Conservation (phyloP, 371 early-diverging fungal species). For the Rhizopus microsporus region DNA sequence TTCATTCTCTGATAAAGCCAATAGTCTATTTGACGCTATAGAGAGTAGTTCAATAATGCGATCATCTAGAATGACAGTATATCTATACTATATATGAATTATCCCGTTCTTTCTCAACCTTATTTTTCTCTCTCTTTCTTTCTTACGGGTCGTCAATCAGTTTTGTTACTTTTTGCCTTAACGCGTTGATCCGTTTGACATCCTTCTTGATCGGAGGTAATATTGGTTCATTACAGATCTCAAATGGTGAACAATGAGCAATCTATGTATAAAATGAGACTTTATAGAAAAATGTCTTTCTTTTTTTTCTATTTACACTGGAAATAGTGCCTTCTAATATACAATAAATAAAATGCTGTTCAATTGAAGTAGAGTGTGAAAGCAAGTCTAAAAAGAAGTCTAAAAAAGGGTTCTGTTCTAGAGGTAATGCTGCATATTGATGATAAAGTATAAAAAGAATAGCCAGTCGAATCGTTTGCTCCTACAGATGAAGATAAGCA, state of each 20-base stretch:
- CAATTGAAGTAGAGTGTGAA: conserved; percentile 19
- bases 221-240: conserved; percentile 16
- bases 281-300: conserved; percentile 39
- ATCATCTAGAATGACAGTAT: conserved; percentile 12
- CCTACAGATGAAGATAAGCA: conserved; percentile 10
- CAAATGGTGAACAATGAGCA: conserved; percentile 19
- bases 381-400: conserved; percentile 45
- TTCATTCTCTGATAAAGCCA: conserved; percentile 47
- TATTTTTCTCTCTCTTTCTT: background rate
- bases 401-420: conserved; percentile 46
- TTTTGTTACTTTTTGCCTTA: conserved; percentile 25
- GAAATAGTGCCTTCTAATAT: conserved; percentile 34
- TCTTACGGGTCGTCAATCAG: conserved; percentile 42
- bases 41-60: conserved; percentile 12
- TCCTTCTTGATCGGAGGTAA: conserved; percentile 16
- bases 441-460: conserved; percentile 44
- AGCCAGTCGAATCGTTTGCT: conserved; percentile 21
- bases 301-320: conserved; percentile 41
- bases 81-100: conserved; percentile 4
- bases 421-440: conserved; percentile 28
- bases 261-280: conserved; percentile 17
- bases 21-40: conserved; percentile 25
- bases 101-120: background rate
- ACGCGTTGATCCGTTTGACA: conserved; percentile 5
- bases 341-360: conserved; percentile 38